phyloP scores from a whole-genome alignment of 306 rosid genomes.

The Lithocarpus polystachyus region DNA sequence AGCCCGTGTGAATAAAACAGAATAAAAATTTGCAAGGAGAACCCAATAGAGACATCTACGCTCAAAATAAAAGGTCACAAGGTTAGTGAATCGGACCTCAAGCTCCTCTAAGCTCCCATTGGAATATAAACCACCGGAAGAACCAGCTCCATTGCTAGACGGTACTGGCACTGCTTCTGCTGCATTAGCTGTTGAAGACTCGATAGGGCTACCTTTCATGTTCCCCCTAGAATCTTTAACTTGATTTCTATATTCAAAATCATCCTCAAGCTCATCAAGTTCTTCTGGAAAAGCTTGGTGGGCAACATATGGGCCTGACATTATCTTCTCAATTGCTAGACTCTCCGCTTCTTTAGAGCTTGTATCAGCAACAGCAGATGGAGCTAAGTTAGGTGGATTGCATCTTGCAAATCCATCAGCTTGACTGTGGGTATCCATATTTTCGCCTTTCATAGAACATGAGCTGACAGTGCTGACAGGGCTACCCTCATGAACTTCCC shows the following conservation, averaged over 20 bases:
- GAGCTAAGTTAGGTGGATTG: slow-evolving; percentile 20
- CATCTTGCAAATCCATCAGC: slow-evolving; percentile 34
- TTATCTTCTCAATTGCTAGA: slow-evolving; percentile 61
- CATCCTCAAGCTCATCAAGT: slow-evolving; percentile 81
- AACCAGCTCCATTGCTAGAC: slow-evolving; percentile 32
- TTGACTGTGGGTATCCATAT: slow-evolving; percentile 39
- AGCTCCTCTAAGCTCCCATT: slow-evolving; percentile 77
- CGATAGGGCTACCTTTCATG: slow-evolving; percentile 24
- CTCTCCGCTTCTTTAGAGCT: slow-evolving; percentile 67
- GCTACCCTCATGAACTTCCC: slow-evolving; percentile 48
- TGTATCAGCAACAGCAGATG: slow-evolving; percentile 25
- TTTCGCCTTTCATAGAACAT: slow-evolving; percentile 40
- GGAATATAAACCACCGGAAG: slow-evolving; percentile 27
- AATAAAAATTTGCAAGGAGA: not conserved
- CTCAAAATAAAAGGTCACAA: slow-evolving; percentile 21
- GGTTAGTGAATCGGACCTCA: slow-evolving; percentile 54
- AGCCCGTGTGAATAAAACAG: not conserved
- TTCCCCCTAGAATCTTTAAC: slow-evolving; percentile 39
- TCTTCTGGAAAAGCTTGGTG: slow-evolving; percentile 53
- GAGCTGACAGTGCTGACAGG: slow-evolving; percentile 41
- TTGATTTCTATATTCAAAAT: slow-evolving; percentile 38
- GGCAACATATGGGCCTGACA: slow-evolving; percentile 50
- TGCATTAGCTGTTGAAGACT: slow-evolving; percentile 36
- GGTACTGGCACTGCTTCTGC: slow-evolving; percentile 29
- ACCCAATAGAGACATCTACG: not conserved